Conservation (phyloP, 257 asterid species). For the Solanum clarkiae region DNA sequence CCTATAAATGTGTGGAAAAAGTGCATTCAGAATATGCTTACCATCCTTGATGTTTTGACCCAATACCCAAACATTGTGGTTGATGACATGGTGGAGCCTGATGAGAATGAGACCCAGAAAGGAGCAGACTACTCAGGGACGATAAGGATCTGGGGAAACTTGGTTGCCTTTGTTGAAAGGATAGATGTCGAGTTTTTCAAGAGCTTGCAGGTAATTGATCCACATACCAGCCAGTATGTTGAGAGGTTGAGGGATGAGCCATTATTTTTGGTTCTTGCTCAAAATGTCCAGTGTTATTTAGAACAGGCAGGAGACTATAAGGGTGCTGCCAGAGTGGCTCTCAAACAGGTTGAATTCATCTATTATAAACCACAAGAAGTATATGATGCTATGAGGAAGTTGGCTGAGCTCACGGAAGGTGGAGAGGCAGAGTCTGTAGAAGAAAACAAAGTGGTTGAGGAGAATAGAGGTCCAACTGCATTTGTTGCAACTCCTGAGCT, state of each 20-base stretch:
- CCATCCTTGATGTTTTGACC: conserved; percentile 63
- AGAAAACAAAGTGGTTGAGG: conserved; percentile 45
- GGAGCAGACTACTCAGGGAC: conserved; percentile 62
- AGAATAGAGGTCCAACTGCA: conserved; percentile 50
- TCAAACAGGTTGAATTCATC: conserved; percentile 76
- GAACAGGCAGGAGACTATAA: conserved; percentile 49
- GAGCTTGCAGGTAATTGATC: conserved; percentile 93
- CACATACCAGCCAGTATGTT: conserved; percentile 88
- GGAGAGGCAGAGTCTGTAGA: conserved; percentile 46
- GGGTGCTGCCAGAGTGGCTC: conserved; percentile 95
- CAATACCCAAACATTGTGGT: conserved; percentile 81
- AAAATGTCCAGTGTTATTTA: conserved; percentile 76
- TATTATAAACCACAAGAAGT: conserved; percentile 96
- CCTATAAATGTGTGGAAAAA: conserved; percentile 94
- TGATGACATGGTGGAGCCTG: conserved; percentile 83
- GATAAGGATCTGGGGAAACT: conserved; percentile 85
- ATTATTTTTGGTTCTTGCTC: conserved; percentile 64
- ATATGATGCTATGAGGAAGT: conserved; percentile 84
- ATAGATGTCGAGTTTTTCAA: conserved; percentile 82
- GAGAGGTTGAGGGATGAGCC: conserved; percentile 96
- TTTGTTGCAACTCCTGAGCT: conserved; percentile 65
- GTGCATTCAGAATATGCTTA: conserved; percentile 63
- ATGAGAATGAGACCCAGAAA: conserved; percentile 88
- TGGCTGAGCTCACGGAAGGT: conserved; percentile 53
- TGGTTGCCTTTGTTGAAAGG: conserved; percentile 84